phyloP scores from a whole-genome alignment of 805 yeast genomes.

The Kregervanrija delftensis region DNA sequence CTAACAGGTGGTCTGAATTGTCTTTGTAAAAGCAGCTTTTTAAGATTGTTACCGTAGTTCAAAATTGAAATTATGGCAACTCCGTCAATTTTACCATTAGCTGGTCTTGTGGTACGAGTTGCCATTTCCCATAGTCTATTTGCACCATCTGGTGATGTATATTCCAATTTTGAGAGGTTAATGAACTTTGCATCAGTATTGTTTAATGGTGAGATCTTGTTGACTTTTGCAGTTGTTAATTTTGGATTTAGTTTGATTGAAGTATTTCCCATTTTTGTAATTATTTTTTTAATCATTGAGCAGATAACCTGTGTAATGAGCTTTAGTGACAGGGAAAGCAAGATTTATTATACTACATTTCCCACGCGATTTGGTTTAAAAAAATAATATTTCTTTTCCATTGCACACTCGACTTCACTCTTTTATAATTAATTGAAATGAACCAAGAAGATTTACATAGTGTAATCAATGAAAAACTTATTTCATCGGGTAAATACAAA shows the following conservation, averaged over 20 bases:
- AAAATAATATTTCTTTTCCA: too few relatives aligned
- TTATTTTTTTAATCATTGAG: not conserved
- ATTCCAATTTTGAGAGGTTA: slow-evolving; percentile 56
- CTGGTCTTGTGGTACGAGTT: slow-evolving; percentile 65
- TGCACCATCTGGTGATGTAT: slow-evolving; percentile 65
- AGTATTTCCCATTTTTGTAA: slow-evolving; percentile 6
- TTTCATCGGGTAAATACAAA: slow-evolving; percentile 77
- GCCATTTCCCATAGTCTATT: slow-evolving; percentile 89
- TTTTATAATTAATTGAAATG: too few relatives aligned
- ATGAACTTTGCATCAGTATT: slow-evolving; percentile 57
- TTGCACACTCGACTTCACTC: too few relatives aligned
- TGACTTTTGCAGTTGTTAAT: slow-evolving; percentile 23
- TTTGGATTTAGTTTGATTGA: slow-evolving; percentile 14
- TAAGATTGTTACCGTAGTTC: slow-evolving; percentile 32
- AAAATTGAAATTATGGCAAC: slow-evolving; percentile 78
- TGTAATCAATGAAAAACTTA: slow-evolving; percentile 30
- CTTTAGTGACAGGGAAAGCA: too few relatives aligned
- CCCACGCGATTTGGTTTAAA: too few relatives aligned
- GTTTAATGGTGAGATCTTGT: slow-evolving; percentile 25
- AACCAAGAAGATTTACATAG: too few relatives aligned
- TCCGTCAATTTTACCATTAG: slow-evolving; percentile 66
- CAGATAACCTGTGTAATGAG: not conserved
- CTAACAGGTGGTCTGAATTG: slow-evolving; percentile 92
- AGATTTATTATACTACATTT: too few relatives aligned
- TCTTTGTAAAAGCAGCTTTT: slow-evolving; percentile 60